Evolutionary conservation across 805 yeast genomes (phyloP).

Genomic region (Candida cerambycidarum): DNA sequence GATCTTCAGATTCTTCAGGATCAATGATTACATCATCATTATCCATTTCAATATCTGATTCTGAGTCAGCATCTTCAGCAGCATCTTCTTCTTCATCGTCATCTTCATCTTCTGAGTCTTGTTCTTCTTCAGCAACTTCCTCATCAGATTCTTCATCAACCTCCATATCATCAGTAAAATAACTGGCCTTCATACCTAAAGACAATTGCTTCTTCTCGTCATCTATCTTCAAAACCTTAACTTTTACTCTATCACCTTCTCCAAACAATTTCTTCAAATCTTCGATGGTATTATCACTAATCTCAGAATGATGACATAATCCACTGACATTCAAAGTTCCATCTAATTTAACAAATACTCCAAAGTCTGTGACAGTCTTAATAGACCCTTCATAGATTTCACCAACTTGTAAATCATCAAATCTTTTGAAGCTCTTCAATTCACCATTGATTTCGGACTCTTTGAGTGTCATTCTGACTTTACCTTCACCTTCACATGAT

Average conservation of each 20-base stretch:
- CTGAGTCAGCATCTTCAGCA: slow-evolving; percentile 17
- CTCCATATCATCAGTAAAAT: slow-evolving; percentile 48
- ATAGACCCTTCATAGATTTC: slow-evolving; percentile 77
- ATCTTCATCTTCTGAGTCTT: slow-evolving; percentile 22
- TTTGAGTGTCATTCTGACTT: slow-evolving; percentile 75
- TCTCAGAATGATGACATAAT: slow-evolving; percentile 81
- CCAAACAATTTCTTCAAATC: slow-evolving; percentile 69
- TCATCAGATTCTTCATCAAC: slow-evolving; percentile 29
- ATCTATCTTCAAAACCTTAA: slow-evolving; percentile 67
- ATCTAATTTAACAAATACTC: slow-evolving; percentile 83
- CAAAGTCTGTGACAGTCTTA: slow-evolving; percentile 77
- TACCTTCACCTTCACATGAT: slow-evolving; percentile 58
- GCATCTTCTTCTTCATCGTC: slow-evolving; percentile 26
- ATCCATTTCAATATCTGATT: slow-evolving; percentile 34
- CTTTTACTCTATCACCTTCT: slow-evolving; percentile 89
- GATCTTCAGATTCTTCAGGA: slow-evolving; percentile 19
- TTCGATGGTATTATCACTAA: slow-evolving; percentile 66
- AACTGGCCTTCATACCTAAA: slow-evolving; percentile 93
- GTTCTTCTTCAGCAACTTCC: slow-evolving; percentile 25
- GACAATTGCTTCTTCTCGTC: slow-evolving; percentile 70
- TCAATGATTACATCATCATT: slow-evolving; percentile 23
- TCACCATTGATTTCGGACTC: slow-evolving; percentile 78
- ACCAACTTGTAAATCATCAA: slow-evolving; percentile 68
- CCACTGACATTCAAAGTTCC: slow-evolving; percentile 78
- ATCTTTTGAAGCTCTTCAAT: slow-evolving; percentile 53